Conservation (phyloP, 805 yeast species). For the Jamesozyma hellenica region DNA sequence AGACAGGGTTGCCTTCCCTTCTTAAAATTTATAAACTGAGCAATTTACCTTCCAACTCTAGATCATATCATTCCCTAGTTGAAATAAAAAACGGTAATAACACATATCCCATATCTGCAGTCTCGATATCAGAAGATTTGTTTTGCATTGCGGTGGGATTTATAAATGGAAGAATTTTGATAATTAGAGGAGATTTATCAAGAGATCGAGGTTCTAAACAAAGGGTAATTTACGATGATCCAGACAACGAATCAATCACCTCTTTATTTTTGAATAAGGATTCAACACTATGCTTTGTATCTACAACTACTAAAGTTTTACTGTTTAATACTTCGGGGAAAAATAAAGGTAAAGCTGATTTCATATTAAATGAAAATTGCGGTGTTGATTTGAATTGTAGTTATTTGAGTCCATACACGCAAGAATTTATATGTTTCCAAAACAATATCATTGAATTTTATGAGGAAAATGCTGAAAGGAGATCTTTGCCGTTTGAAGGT, state of each 20-base stretch:
- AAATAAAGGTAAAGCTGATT: conserved; percentile 55
- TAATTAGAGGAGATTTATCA: conserved; percentile 78
- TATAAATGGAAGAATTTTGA: conserved; percentile 59
- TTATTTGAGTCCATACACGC: conserved; percentile 32
- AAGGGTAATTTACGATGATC: conserved; percentile 59
- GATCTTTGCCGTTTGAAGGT: conserved; percentile 34
- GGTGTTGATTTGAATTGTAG: conserved; percentile 39
- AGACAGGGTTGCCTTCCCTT: conserved; percentile 57
- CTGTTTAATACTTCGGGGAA: conserved; percentile 71
- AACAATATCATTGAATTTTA: conserved; percentile 41
- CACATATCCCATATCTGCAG: conserved; percentile 52
- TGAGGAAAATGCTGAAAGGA: conserved; percentile 43
- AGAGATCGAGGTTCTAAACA: conserved; percentile 89
- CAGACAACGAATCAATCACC: conserved; percentile 64
- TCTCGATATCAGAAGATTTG: conserved; percentile 18
- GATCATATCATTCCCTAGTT: conserved; percentile 49
- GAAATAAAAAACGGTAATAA: conserved; percentile 62
- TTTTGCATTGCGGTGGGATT: conserved; percentile 24
- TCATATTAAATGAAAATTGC: conserved; percentile 33
- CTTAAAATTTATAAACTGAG: conserved; percentile 67
- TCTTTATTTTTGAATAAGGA: conserved; percentile 49
- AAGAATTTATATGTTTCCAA: conserved; percentile 51
- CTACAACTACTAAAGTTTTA: conserved; percentile 64
- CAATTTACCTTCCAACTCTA: conserved; percentile 32
- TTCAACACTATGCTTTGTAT: conserved; percentile 49